phyloP scores from a whole-genome alignment of 2,329 filamentous ascomycete genomes.

The Pezizomycotina sp. region DNA sequence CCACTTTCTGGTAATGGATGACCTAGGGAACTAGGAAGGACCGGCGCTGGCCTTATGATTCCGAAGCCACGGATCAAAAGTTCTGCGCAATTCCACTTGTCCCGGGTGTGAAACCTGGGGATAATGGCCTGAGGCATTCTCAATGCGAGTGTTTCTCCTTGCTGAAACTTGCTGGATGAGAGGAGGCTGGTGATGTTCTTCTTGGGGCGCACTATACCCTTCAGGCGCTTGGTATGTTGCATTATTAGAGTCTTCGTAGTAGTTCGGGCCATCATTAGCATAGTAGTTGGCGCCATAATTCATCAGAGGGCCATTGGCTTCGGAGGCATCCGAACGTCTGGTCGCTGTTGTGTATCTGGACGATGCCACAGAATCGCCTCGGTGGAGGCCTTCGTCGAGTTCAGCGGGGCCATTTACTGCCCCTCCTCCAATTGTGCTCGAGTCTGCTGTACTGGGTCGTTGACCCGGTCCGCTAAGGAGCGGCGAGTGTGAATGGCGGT shows the following conservation, averaged over 20 bases:
- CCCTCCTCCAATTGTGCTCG: slow-evolving; percentile 69
- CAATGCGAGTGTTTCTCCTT: slow-evolving; percentile 82
- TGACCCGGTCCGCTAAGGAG: slow-evolving; percentile 38
- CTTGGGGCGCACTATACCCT: slow-evolving; percentile 27
- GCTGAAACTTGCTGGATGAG: slow-evolving; percentile 88
- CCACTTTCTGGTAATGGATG: too few relatives aligned
- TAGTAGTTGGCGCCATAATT: slow-evolving; percentile 34
- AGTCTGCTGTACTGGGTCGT: slow-evolving; percentile 45
- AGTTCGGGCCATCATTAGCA: slow-evolving; percentile 35
- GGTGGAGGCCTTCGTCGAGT: slow-evolving; percentile 54
- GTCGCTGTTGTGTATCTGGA: slow-evolving; percentile 79
- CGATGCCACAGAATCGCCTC: slow-evolving; percentile 86
- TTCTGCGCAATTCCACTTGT: slow-evolving; percentile 94
- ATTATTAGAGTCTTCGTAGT: slow-evolving; percentile 43
- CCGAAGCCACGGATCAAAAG: too few relatives aligned
- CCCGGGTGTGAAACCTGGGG: slow-evolving; percentile 51
- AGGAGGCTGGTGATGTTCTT: slow-evolving; percentile 40
- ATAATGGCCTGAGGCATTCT: slow-evolving; percentile 63
- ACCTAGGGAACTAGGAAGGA: too few relatives aligned
- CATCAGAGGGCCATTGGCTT: slow-evolving; percentile 20
- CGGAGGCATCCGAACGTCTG: slow-evolving; percentile 50
- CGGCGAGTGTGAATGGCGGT: slow-evolving; percentile 53
- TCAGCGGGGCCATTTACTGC: slow-evolving; percentile 54
- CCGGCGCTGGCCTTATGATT: too few relatives aligned
- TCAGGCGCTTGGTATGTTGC: slow-evolving; percentile 40